Evolutionary conservation across 2,329 filamentous ascomycete species (phyloP).

Genomic region (Calonectria ilicicola): DNA sequence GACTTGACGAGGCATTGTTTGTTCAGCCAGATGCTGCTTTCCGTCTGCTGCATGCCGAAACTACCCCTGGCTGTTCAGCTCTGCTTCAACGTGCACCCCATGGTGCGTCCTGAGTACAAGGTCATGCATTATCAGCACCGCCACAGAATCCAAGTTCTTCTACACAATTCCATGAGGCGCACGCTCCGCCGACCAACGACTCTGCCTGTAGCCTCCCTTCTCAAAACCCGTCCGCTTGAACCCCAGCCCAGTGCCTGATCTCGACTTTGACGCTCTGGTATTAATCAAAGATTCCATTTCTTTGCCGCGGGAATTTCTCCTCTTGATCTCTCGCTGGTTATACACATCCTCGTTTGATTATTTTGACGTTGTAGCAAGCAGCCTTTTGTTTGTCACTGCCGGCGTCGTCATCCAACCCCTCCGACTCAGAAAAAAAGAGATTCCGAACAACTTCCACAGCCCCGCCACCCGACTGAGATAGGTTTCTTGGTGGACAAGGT

Average conservation of each 20-base stretch:
- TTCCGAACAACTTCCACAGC: slow-evolving; percentile 39
- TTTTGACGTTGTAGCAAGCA: neutral
- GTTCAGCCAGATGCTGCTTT: neutral
- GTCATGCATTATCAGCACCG: slow-evolving; percentile 51
- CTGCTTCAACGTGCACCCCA: neutral
- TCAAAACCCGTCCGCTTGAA: slow-evolving; percentile 43
- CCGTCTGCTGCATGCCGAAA: neutral
- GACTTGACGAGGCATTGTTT: neutral
- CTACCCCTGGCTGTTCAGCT: neutral
- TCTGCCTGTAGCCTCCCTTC: slow-evolving; percentile 48
- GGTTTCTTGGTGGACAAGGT: slow-evolving; percentile 41
- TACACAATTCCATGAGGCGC: slow-evolving; percentile 58
- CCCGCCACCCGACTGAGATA: slow-evolving; percentile 43
- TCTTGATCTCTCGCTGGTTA: slow-evolving; percentile 12
- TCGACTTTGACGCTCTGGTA: slow-evolving; percentile 31
- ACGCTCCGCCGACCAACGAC: slow-evolving; percentile 41
- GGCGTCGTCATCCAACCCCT: slow-evolving; percentile 37
- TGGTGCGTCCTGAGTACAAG: slow-evolving; percentile 17
- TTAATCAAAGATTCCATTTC: slow-evolving; percentile 34
- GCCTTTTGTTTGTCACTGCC: slow-evolving; percentile 13
- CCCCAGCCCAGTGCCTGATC: slow-evolving; percentile 35
- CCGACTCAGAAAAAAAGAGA: slow-evolving; percentile 37
- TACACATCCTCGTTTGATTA: neutral
- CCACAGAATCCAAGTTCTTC: slow-evolving; percentile 56
- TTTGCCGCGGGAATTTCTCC: slow-evolving; percentile 26